Evolutionary conservation across 2,329 filamentous ascomycete species (phyloP).

Genomic region (Chaetomiaceae sp.): DNA sequence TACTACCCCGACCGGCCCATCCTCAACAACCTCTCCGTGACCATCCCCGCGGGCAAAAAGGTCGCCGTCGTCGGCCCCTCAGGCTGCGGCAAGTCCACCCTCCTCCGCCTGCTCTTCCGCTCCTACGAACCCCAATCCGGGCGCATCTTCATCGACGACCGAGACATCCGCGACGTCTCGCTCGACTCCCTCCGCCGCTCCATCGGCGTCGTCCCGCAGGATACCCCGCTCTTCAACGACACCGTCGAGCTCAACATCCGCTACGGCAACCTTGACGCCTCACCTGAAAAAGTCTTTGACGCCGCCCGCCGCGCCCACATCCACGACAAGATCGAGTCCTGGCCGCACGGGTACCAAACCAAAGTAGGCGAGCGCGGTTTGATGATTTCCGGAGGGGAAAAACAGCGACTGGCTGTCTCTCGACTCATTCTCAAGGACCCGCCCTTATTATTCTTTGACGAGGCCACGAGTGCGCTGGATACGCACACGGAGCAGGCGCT

Average conservation of each 20-base stretch:
- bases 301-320: constrained; percentile 81
- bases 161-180: constrained; percentile 80
- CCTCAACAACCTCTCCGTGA: constrained; percentile 75
- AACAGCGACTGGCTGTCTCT: constrained; percentile 82
- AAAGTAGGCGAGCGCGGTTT: constrained; percentile 90
- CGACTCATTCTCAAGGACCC: constrained; percentile 84
- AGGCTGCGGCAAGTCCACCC: constrained; percentile 93
- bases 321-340: constrained; percentile 72
- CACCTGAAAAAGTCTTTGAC: constrained; percentile 65
- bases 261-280: constrained; percentile 79
- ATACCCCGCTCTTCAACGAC: constrained; percentile 95
- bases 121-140: constrained; percentile 88
- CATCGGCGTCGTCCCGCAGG: constrained; percentile 95
- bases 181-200: constrained; percentile 76
- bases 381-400: constrained; percentile 96
- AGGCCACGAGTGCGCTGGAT: constrained; percentile 87
- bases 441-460: constrained; percentile 87
- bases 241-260: constrained; percentile 93
- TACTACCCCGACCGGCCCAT: constrained; percentile 87
- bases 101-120: constrained; percentile 85
- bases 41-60: constrained; percentile 93
- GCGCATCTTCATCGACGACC: constrained; percentile 84
- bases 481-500: constrained; percentile 91
- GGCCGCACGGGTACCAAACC: constrained; percentile 85
- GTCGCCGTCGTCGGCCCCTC: constrained; percentile 92